Base-by-base conservation (phyloP, 1,284 basidiomycete species). In the Lentinula novae-zelandiae region DNA sequence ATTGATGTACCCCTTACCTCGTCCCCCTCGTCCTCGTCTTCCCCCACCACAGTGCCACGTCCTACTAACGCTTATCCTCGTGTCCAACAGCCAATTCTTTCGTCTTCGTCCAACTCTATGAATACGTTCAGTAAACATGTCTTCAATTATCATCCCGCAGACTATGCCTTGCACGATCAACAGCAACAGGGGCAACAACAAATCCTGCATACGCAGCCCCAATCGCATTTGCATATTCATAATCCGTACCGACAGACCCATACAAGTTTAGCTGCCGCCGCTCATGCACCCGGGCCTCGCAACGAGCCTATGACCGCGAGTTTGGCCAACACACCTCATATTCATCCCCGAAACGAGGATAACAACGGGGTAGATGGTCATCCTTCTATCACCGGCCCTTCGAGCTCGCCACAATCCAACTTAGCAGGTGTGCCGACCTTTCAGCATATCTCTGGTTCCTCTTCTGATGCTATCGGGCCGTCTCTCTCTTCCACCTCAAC, bases 101-200 rank as follows among this genome's bases (percentile, higher is more conserved):
- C 57, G 15, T 39, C 33, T 13, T 39, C 49, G 10, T 46, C 44
- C 2, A 42, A 50, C 13, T 13, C 31, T 13, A 5, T 46, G 42
- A 61, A 59, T 50, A 34, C 58, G 49, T 55, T 40, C 7, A 61
- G 63, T 44, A 49, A 61, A 55, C 61, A 57, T n/a, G 39, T 22
- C 6, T 54, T 22, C 17, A 20, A 39, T 9, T 66, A 60, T 42
- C 46, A 53, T 20, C 39, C 53, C 17, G 12, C 53, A 9, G n/a
- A 39, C n/a, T 38, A 50, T 51, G 17, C 53, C 40, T 53, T 39
- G 13, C 48, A 58, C 5, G 15, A 62, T 5, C 38, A 20, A 10
- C 44, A 27, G 15, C 20, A 2, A 27, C 53, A 54, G n/a, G 33
- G 33, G 22, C 53, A 36, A 8, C 52, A 53, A 12, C 36, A 38